Conservation (phyloP, 371 early-diverging fungal species). For the Actinomortierella wolfii region DNA sequence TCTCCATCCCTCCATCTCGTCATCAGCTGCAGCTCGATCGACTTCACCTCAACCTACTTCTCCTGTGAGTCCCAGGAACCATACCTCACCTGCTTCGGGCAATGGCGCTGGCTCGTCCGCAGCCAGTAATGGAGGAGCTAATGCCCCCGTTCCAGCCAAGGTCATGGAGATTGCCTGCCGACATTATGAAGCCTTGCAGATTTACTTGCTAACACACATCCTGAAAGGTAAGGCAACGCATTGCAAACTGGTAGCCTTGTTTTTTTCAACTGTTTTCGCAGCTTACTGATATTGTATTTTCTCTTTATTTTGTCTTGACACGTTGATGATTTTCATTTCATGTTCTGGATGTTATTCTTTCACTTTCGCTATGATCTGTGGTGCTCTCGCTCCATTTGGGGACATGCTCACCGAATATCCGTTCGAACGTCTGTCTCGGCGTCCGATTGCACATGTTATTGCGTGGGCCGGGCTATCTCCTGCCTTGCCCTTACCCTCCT, state of each 20-base stretch:
- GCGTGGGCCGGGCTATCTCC: too few relatives aligned
- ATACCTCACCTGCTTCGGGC: constrained; percentile 19
- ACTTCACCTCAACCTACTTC: constrained; percentile 34
- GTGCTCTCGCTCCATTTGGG: too few relatives aligned
- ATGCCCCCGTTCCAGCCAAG: constrained; percentile 11
- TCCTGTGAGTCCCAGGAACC: constrained; percentile 26
- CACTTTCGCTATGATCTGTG: too few relatives aligned
- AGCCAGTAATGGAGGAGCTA: constrained; percentile 12
- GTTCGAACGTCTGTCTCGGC: too few relatives aligned
- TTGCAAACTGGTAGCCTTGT: not conserved
- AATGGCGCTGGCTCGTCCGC: constrained; percentile 2
- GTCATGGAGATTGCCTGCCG: constrained; percentile 46
- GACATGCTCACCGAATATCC: too few relatives aligned
- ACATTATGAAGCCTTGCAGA: constrained; percentile 47
- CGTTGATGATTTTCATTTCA: too few relatives aligned
- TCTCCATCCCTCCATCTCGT: constrained; percentile 14
- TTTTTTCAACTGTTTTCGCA: too few relatives aligned
- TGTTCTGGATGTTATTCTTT: too few relatives aligned
- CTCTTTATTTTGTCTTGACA: too few relatives aligned
- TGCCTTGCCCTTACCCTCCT: too few relatives aligned
- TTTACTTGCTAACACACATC: constrained; percentile 45
- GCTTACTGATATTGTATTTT: too few relatives aligned
- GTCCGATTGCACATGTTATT: too few relatives aligned
- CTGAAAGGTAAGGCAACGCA: constrained; percentile 31
- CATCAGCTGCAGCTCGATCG: constrained; percentile 20